Evolutionary conservation across 2,329 filamentous ascomycete species (phyloP).

Genomic region (Metarhizium guizhouense): DNA sequence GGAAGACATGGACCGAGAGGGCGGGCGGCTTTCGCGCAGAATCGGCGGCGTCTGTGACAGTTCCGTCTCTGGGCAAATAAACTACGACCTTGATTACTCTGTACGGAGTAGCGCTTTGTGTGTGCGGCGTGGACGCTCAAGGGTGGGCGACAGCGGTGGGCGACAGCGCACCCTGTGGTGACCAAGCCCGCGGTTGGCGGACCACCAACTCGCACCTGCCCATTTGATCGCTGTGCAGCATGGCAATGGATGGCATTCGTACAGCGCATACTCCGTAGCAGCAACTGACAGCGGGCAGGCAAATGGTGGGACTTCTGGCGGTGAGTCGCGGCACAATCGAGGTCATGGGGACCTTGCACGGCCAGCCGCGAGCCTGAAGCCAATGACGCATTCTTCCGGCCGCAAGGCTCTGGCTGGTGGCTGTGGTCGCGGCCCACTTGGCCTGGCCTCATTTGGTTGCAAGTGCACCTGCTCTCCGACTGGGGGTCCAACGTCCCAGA

Average conservation of each 20-base stretch:
- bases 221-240: background rate
- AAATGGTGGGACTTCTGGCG: constrained; percentile 20
- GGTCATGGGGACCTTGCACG: constrained; percentile 13
- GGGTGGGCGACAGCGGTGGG: background rate
- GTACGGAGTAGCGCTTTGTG: too few species aligned
- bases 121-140: too few species aligned
- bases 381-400: constrained; percentile 24
- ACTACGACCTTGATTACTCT: too few species aligned
- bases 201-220: background rate
- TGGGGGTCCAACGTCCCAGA: background rate
- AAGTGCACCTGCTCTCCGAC: background rate
- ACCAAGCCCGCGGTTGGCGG: background rate
- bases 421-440: background rate
- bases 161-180: too few species aligned
- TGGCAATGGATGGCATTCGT: too few species aligned
- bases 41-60: constrained; percentile 6
- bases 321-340: constrained; percentile 21
- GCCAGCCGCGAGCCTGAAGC: constrained; percentile 13
- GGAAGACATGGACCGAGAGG: background rate
- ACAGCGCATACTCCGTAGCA: too few species aligned
- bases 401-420: constrained; percentile 10
- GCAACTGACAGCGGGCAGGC: constrained; percentile 18
- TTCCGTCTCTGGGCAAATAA: constrained; percentile 2
- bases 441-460: background rate
- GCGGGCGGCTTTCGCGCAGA: constrained; percentile 6